These are phyloP conservation scores for Fusarium temperatum DNA, from an alignment of 2,329 filamentous ascomycete genomes.

Conservation along the genomic window DNA sequence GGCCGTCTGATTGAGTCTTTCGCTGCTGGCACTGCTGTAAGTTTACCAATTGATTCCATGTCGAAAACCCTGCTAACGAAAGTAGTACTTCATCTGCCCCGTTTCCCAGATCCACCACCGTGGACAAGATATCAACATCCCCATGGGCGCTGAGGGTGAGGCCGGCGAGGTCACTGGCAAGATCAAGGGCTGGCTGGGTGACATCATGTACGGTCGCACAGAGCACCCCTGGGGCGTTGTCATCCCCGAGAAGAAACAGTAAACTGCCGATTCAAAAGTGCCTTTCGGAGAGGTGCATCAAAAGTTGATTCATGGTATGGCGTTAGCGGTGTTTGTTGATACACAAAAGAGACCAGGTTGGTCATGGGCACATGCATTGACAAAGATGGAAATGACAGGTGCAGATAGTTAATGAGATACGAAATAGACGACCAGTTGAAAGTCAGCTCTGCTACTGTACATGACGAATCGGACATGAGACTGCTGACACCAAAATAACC, in stretches of 20 bases:
- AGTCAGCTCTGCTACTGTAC: conserved; percentile 3
- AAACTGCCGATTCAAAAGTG: conserved; percentile 22
- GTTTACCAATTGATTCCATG: conserved; percentile 45
- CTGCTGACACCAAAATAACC: not conserved
- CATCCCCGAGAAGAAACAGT: conserved; percentile 68
- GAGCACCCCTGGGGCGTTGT: conserved; percentile 76
- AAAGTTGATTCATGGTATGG: conserved; percentile 34
- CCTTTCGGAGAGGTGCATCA: not conserved
- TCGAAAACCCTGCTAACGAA: conserved; percentile 23
- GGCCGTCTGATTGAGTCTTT: conserved; percentile 86
- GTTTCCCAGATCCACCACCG: conserved; percentile 75
- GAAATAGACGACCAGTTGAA: conserved; percentile 37
- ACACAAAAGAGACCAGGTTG: conserved; percentile 29
- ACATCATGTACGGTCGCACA: conserved; percentile 79
- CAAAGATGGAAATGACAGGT: not conserved
- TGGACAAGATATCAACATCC: conserved; percentile 69
- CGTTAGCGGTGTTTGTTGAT: conserved; percentile 35
- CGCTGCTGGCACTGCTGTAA: conserved; percentile 84
- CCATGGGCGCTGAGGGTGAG: conserved; percentile 62
- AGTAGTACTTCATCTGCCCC: conserved; percentile 74
- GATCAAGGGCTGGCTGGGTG: conserved; percentile 73
- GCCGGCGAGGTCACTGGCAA: conserved; percentile 65
- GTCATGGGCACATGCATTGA: conserved; percentile 6
- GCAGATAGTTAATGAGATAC: conserved; percentile 35
- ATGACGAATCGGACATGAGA: not conserved